Evolutionary conservation across 306 rosid species (phyloP).

Genomic region (Fragaria vesca): DNA sequence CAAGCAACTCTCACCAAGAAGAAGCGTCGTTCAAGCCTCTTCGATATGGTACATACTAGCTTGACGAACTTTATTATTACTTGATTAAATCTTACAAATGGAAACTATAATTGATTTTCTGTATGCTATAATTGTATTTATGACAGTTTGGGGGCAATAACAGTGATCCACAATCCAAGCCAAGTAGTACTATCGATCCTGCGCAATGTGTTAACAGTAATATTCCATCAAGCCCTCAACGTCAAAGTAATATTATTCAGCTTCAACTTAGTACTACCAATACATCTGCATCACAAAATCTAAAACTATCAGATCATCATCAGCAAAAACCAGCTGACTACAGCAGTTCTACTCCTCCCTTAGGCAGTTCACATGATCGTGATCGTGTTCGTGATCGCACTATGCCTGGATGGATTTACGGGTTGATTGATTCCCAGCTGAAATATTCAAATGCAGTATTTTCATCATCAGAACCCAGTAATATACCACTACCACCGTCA

Average conservation of each 20-base stretch:
- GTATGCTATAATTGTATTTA: background rate
- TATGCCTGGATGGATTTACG: conserved; percentile 41
- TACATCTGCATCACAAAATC: conserved; percentile 21
- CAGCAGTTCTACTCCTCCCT: background rate
- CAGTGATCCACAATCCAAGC: background rate
- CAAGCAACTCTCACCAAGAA: conserved; percentile 54
- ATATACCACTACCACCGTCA: conserved; percentile 13
- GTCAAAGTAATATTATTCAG: conserved; percentile 24
- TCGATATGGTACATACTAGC: conserved; percentile 50
- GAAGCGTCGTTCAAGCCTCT: conserved; percentile 83
- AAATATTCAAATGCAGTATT: conserved; percentile 16
- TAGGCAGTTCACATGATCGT: background rate
- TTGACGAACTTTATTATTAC: background rate
- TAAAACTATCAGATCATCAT: conserved; percentile 22
- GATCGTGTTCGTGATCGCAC: background rate
- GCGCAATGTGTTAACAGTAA: background rate
- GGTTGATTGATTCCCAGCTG: conserved; percentile 37
- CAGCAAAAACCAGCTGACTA: conserved; percentile 28
- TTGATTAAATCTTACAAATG: background rate
- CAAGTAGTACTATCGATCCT: background rate
- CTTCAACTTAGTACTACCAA: conserved; percentile 20
- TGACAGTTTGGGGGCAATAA: conserved; percentile 51
- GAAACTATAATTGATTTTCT: background rate
- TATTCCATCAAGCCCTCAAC: conserved; percentile 7
- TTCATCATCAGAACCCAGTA: conserved; percentile 14